phyloP scores from a whole-genome alignment of 139 green algal genomes.

The Chlamydomonas asymmetrica region DNA sequence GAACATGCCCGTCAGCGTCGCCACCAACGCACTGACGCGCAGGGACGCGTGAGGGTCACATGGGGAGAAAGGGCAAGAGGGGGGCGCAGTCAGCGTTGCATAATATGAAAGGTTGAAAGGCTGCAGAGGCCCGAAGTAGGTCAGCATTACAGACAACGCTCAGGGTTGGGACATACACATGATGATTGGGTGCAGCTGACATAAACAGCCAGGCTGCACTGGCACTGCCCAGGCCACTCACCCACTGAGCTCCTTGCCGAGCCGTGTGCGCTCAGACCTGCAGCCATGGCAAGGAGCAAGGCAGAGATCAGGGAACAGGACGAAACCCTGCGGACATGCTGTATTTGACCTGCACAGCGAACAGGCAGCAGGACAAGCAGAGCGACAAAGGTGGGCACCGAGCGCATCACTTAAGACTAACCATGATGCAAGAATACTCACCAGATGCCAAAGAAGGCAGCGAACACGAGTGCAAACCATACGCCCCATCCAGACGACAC shows the following conservation, averaged over 20 bases:
- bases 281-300: background rate
- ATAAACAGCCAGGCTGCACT: too few relatives aligned
- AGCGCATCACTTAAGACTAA: too few relatives aligned
- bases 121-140: too few relatives aligned
- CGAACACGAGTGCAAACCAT: conserved; percentile 56
- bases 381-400: background rate
- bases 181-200: too few relatives aligned
- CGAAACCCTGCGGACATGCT: background rate
- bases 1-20: conserved; percentile 73
- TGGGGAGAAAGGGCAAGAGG: background rate
- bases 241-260: conserved; percentile 79
- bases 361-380: background rate
- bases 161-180: too few relatives aligned
- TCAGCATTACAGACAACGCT: too few relatives aligned
- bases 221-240: conserved; percentile 12
- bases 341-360: too few relatives aligned
- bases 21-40: conserved; percentile 62
- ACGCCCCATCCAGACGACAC: conserved; percentile 45
- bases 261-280: conserved; percentile 60
- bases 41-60: background rate
- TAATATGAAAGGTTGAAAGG: too few relatives aligned
- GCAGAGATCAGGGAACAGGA: background rate
- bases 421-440: conserved; percentile 7
- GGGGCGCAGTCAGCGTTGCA: too few relatives aligned
- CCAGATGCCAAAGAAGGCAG: conserved; percentile 67